Evolutionary conservation across 768 basidiomycete genomes (phyloP).

Genomic region (Thelephora aurantiotincta): DNA sequence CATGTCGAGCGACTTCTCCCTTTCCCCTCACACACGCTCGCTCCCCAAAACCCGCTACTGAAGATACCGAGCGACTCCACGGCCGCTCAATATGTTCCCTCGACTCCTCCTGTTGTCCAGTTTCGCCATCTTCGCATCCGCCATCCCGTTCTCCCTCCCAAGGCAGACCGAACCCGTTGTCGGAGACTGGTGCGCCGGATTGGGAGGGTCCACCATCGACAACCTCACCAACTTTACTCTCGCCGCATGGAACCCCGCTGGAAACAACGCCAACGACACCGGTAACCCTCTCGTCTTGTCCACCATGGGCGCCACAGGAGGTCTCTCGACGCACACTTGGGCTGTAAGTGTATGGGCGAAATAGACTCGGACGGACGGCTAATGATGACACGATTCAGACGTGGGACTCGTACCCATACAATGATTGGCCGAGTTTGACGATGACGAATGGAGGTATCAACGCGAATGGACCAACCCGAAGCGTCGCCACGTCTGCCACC

Average conservation of each 20-base stretch:
- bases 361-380: background rate
- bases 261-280: constrained; percentile 27
- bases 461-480: constrained; percentile 21
- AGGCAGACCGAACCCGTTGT: background rate
- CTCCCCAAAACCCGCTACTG: too few relatives aligned
- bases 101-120: too few relatives aligned
- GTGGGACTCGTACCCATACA: constrained; percentile 33
- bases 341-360: background rate
- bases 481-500: constrained; percentile 26
- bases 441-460: constrained; percentile 24
- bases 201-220: constrained; percentile 14
- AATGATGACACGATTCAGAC: constrained; percentile 20
- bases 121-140: constrained; percentile 4
- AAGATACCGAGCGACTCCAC: too few relatives aligned
- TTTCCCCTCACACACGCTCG: too few relatives aligned
- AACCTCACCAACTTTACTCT: constrained; percentile 29
- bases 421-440: constrained; percentile 28
- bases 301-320: constrained; percentile 17
- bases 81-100: too few relatives aligned
- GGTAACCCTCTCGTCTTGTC: constrained; percentile 33
- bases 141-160: constrained; percentile 1
- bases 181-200: constrained; percentile 10
- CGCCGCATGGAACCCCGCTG: constrained; percentile 27
- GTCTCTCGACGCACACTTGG: constrained; percentile 1
- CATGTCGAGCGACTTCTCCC: too few relatives aligned